Percentiles rank a stretch among this genome's conserved stretches.
These are phyloP conservation scores for Dictyostelium discoideum DNA, from an alignment of 78 protist species.

Conservation along the genomic window dicty_2.7 NC_007089.4:5215001-5215500, in stretches of 20 bases:
- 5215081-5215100: not conserved
- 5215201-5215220: constrained; percentile 61
- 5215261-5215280: constrained; percentile 78
- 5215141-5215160: constrained; percentile 45
- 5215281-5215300: constrained; percentile 48
- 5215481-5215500: constrained; percentile 67
- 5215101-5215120: not conserved
- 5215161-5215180: constrained; percentile 67
- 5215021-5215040: constrained; percentile 30
- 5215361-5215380: constrained; percentile 64
- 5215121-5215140: not conserved
- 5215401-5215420: constrained; percentile 72
- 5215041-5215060: not conserved
- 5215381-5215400: constrained; percentile 72
- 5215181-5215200: constrained; percentile 53
- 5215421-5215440: constrained; percentile 28
- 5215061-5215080: not conserved
- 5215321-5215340: not conserved
- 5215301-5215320: constrained; percentile 19
- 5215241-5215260: constrained; percentile 58
- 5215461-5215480: constrained; percentile 82
- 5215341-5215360: constrained; percentile 34
- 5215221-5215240: constrained; percentile 70
- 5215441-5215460: not conserved
- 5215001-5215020: constrained; percentile 25